These are phyloP conservation scores for Hanseniaspora lindneri DNA, from an alignment of 805 yeast genomes.

Conservation along the genomic window DNA sequence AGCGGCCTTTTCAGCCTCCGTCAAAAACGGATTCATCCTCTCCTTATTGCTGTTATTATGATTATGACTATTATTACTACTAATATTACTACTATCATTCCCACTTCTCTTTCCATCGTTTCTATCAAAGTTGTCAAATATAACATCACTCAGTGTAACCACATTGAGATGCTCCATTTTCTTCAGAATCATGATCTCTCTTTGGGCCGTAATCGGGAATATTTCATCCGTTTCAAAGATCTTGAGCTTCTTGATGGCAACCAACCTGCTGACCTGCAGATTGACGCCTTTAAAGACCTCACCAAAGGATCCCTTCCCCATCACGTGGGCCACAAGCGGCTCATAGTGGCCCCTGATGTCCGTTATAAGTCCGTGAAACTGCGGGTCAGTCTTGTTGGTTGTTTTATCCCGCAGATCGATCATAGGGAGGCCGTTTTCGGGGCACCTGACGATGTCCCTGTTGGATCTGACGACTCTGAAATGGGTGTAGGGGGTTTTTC, in stretches of 20 bases:
- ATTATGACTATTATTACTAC: neutral
- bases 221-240: conserved; percentile 39
- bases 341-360: conserved; percentile 8
- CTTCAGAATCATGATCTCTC: conserved; percentile 80
- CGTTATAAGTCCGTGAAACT: conserved; percentile 3
- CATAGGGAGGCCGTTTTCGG: neutral
- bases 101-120: too few species aligned
- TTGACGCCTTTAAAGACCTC: conserved; percentile 70
- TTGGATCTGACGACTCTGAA: conserved; percentile 11
- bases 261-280: conserved; percentile 40
- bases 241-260: conserved; percentile 81
- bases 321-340: conserved; percentile 27
- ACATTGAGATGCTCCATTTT: conserved; percentile 57
- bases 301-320: conserved; percentile 83
- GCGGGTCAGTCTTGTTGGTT: neutral
- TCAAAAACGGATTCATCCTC: conserved; percentile 15
- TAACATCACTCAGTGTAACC: conserved; percentile 67
- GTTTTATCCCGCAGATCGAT: conserved; percentile 4
- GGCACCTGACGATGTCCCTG: conserved; percentile 3
- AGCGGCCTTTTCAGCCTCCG: conserved; percentile 12
- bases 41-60: neutral
- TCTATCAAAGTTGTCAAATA: conserved; percentile 38
- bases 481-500: conserved; percentile 2
- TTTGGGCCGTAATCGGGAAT: conserved; percentile 86
- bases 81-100: too few species aligned